Evolutionary conservation across 2,329 filamentous ascomycete genomes (phyloP).

Genomic region (Didymella pomorum): DNA sequence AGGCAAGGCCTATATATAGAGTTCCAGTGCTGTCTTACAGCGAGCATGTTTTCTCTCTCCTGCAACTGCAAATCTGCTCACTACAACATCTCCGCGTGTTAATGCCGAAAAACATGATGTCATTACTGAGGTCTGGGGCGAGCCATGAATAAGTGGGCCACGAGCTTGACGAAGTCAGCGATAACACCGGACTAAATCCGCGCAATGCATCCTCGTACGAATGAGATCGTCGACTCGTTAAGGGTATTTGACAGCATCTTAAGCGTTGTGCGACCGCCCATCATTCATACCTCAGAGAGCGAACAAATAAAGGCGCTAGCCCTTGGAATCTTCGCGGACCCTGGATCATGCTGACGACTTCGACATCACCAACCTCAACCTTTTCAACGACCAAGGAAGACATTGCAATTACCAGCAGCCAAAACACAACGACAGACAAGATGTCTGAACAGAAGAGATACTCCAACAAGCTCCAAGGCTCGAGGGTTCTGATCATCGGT

Average conservation of each 20-base stretch:
- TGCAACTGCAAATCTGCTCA: not conserved
- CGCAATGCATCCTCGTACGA: not conserved
- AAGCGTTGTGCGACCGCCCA: not conserved
- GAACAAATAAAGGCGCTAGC: not conserved
- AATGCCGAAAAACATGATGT: conserved; percentile 7
- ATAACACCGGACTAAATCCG: conserved; percentile 9
- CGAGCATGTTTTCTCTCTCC: not conserved
- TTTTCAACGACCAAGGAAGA: not conserved
- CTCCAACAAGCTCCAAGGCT: conserved; percentile 57
- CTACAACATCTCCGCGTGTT: not conserved
- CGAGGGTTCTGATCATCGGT: conserved; percentile 67
- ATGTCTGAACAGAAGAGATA: conserved; percentile 55
- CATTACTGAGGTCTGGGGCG: conserved; percentile 1
- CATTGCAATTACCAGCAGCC: not conserved
- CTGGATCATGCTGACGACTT: conserved; percentile 15
- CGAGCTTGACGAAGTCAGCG: not conserved
- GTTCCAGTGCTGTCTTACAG: not conserved
- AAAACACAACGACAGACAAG: not conserved
- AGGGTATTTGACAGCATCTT: not conserved
- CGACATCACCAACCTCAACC: not conserved
- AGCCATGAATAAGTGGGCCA: not conserved
- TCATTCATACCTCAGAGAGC: conserved; percentile 60
- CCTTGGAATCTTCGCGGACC: not conserved
- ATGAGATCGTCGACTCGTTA: not conserved
- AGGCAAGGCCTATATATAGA: not conserved